Conservation (phyloP, 139 green algal genomes). For the Tetraselmis striata region DNA sequence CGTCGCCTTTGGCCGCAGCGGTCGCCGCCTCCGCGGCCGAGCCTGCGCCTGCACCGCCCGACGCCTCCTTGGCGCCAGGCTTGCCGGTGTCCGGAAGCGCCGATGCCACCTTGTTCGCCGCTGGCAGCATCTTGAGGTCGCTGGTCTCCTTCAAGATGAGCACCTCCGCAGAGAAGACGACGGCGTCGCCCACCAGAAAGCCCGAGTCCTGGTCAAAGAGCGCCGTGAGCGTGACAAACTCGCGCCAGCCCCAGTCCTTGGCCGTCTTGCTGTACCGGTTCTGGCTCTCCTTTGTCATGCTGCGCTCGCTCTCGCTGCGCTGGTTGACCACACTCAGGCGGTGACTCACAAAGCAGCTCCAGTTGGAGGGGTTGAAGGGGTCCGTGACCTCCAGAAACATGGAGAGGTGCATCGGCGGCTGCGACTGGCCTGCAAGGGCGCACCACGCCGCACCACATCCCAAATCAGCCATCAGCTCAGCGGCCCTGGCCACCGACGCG, state of each 20-base stretch:
- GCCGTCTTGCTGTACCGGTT: slow-evolving; percentile 57
- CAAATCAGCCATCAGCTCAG: too few species aligned
- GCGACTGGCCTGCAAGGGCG: slow-evolving; percentile 49
- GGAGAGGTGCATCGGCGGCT: slow-evolving; percentile 53
- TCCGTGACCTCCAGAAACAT: slow-evolving; percentile 73
- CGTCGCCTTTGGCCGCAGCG: neutral
- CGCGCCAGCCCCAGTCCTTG: slow-evolving; percentile 71
- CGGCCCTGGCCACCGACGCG: too few species aligned
- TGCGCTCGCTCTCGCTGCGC: slow-evolving; percentile 16
- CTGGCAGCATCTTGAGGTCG: slow-evolving; percentile 16
- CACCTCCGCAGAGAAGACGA: slow-evolving; percentile 59
- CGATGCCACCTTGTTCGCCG: neutral
- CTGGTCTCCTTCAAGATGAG: slow-evolving; percentile 53
- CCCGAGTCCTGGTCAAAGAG: slow-evolving; percentile 64
- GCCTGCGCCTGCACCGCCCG: neutral
- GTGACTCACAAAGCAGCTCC: slow-evolving; percentile 66
- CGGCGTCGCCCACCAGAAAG: slow-evolving; percentile 50
- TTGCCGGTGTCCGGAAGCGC: neutral
- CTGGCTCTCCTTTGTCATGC: slow-evolving; percentile 56
- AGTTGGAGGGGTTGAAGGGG: slow-evolving; percentile 30
- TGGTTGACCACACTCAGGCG: slow-evolving; percentile 62
- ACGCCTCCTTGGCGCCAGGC: neutral
- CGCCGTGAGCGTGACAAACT: slow-evolving; percentile 60
- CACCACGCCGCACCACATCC: too few species aligned
- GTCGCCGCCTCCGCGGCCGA: neutral